Evolutionary conservation across 768 basidiomycete genomes (phyloP), one percentile per base, ranked within the genome.

Genomic region (Astraeus odoratus): DNA sequence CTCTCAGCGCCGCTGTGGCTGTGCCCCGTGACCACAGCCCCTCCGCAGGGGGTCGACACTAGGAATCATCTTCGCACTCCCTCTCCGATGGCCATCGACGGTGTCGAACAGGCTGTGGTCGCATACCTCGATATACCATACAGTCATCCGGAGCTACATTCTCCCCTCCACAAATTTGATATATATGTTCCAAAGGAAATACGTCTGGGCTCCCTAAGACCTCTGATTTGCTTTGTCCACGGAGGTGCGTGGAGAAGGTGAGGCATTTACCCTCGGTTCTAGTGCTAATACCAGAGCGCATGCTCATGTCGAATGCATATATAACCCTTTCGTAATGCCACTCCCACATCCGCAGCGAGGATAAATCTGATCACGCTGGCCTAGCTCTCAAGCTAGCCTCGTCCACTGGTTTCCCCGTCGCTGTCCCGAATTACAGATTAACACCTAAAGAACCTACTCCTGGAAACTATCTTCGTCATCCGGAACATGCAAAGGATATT

Each of bases 191-290:
- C 74, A 15, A 46, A 49, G 31, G 19, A 42, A 18, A 38, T 20
- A 25, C 36, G 40, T 45, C 2, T 24, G 31, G 7, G 23, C 3
- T n/a, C 38, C 26, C 46, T 47, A 36, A 53, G 57, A 1, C 69
- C 74, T n/a, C 60, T 88, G 34, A 57, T 89, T 30, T 78, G 78
- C 55, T 90, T 88, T 55, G 67, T 90, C 23, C 89, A 89, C 53
- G 89, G 89, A 24, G 89, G 89, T 26, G 89, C 88, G 19, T 92
- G 89, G 89, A 69, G 78, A 55, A 61, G 78, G 87, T 87, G 57
- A 69, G 83, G 57, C 40, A 2, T 45, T 41, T 49, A 39, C 30
- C 25, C 15, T 15, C 43, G 25, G 23, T 41, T 38, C 22, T 31
- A 33, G 5, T 19, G 40, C 48, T 8, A 9, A 30, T 25, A 48